These are phyloP conservation scores for Pseudonitzschia delicatissima DNA, from an alignment of 108 stramenopile genomes.

Conservation along the genomic window DNA sequence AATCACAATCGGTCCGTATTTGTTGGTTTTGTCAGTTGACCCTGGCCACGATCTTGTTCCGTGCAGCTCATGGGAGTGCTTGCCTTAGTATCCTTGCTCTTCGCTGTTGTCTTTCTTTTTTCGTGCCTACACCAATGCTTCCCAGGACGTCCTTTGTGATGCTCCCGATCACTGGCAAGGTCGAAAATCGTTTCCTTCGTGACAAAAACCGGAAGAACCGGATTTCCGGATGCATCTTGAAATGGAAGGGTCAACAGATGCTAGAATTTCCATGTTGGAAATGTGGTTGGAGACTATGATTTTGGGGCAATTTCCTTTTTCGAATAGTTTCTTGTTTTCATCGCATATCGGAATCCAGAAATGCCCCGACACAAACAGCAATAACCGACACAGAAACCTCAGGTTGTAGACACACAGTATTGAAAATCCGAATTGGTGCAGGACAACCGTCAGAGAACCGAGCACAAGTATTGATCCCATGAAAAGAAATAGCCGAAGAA, in stretches of 20 bases:
- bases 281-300: slow-evolving; percentile 4
- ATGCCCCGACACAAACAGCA: neutral
- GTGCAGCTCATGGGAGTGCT: neutral
- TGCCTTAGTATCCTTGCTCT: neutral
- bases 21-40: neutral
- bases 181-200: neutral
- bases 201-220: neutral
- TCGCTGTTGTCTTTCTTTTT: neutral
- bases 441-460: neutral
- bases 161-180: neutral
- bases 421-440: neutral
- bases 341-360: neutral
- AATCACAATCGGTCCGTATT: neutral
- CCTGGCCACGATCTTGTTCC: too few relatives aligned
- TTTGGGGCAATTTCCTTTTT: neutral
- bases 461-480: neutral
- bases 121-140: neutral
- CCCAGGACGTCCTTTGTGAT: neutral
- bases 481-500: neutral
- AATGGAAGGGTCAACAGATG: neutral
- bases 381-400: neutral
- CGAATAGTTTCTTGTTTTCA: neutral
- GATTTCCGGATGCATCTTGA: neutral
- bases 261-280: neutral
- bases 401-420: neutral